These are phyloP conservation scores for Gigaspora rosea DNA, from an alignment of 192 early-diverging fungal genomes.

Conservation along the genomic window DNA sequence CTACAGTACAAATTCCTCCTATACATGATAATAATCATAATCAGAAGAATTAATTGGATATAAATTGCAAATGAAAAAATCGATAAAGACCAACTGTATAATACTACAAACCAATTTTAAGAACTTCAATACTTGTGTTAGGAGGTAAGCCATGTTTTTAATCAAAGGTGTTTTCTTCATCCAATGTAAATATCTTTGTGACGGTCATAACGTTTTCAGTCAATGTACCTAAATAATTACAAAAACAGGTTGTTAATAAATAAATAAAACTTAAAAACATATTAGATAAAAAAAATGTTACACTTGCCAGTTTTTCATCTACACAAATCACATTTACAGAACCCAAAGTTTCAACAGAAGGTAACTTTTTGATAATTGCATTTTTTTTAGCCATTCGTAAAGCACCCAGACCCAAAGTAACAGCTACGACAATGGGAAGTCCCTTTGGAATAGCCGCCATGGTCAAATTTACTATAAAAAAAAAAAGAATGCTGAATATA, in stretches of 20 bases:
- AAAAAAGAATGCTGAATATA: background rate
- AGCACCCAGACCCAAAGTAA: constrained; percentile 91
- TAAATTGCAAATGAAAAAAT: background rate
- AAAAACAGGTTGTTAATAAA: no score
- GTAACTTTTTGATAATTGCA: constrained; percentile 94
- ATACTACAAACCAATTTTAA: constrained; percentile 53
- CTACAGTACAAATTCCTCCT: constrained; percentile 93
- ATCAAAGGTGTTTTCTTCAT: constrained; percentile 53
- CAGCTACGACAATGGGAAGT: constrained; percentile 94
- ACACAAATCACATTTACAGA: constrained; percentile 95
- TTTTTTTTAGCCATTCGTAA: constrained; percentile 88
- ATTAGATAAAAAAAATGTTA: no score
- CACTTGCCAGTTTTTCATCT: constrained; percentile 87
- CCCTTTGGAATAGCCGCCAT: constrained; percentile 99
- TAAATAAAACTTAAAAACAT: no score
- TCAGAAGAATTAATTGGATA: background rate
- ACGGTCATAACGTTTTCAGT: constrained; percentile 97
- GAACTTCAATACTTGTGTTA: constrained; percentile 36
- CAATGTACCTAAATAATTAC: constrained; percentile 63
- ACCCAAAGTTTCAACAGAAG: constrained; percentile 91
- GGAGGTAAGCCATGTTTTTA: constrained; percentile 48
- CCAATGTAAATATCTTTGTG: constrained; percentile 73
- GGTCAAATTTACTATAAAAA: constrained; percentile 72
- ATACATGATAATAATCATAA: constrained; percentile 51
- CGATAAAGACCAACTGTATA: background rate